Evolutionary conservation across 2,329 filamentous ascomycete genomes (phyloP).

Genomic region (Knufia petricola): DNA sequence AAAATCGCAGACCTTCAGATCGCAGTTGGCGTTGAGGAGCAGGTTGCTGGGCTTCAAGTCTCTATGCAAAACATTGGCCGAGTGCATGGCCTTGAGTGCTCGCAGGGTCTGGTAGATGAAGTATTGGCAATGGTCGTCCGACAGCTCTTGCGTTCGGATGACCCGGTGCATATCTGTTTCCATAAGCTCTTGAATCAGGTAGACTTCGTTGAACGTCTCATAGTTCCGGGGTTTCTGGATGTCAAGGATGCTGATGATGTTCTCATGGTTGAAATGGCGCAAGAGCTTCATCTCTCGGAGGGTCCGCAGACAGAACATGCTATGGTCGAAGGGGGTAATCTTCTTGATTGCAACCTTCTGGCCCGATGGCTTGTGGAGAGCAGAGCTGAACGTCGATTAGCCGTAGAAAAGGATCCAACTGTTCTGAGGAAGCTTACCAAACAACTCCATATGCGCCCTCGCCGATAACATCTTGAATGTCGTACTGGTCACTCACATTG

Average conservation of each 20-base stretch:
- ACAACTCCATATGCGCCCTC: conserved; percentile 98
- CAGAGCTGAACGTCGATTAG: conserved; percentile 55
- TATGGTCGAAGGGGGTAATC: conserved; percentile 98
- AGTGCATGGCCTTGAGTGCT: conserved; percentile 98
- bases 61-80: conserved; percentile 92
- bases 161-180: conserved; percentile 99
- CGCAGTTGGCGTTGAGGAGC: conserved; percentile 94
- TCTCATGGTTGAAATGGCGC: conserved; percentile 98
- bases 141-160: conserved; percentile 95
- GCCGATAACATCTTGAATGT: conserved; percentile 98
- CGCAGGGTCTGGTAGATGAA: conserved; percentile 99
- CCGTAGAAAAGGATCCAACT: not conserved
- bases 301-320: conserved; percentile 95
- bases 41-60: conserved; percentile 97
- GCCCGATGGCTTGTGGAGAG: conserved; percentile 92
- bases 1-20: conserved; percentile 98
- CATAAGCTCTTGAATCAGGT: conserved; percentile 98
- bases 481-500: conserved; percentile 98
- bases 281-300: conserved; percentile 98
- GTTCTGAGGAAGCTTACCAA: conserved; percentile 54
- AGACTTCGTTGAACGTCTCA: conserved; percentile 93
- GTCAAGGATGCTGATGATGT: conserved; percentile 98
- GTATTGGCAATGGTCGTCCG: conserved; percentile 98
- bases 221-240: conserved; percentile 97
- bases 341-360: conserved; percentile 99